Base-by-base conservation (phyloP, 768 basidiomycete genomes). In the Trametes sanguinea region DNA sequence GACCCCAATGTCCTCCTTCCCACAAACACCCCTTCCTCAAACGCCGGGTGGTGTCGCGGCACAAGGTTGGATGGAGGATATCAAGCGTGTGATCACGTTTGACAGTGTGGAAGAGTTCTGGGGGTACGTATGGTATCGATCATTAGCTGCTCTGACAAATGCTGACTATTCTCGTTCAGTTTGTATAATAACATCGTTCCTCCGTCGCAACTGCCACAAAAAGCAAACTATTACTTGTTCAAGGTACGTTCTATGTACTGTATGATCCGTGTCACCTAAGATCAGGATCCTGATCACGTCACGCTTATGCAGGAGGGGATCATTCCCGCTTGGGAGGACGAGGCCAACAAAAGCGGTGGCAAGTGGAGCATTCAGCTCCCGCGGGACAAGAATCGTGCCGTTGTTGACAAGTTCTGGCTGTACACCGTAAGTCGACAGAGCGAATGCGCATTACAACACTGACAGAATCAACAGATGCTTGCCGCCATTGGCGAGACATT, bases 191-290 rank as follows among this genome's bases (percentile, higher is more conserved):
- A 98, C 77, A 96, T 98, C 70, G 88, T 99, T 50, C 92, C 94
- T 29, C 97, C 97, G 14, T 96, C 94, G 17, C 85, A 87, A 71
- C 80, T 98, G 65, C 93, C 94, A 42, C 88, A 88, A 75, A 98
- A 97, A 79, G 94, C 95, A n/a, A 98, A 98, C 73, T 99, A 99
- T 76, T 99, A 98, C 79, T 81, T 99, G 65, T 98, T 99, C 87
- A 98, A 97, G 83, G 93, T 88, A 54, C 51, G 85, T 76, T n/a
- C 3, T 22, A 16, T 29, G 17, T 14, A 35, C 33, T 51, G 11
- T 47, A 30, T n/a, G 35, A 16, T 9, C 61, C 61, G 53, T 64
- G 59, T 27, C 37, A 48, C 40, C 11, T 16, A 22, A 37, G 22
- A 3, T 22, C 53, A 16, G 6, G 7, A n/a, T 46, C 1, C 30